Percentiles rank a stretch among this genome's conserved stretches.
Conservation (phyloP, 345 rosid genomes). For the Brassica carinata region DNA sequence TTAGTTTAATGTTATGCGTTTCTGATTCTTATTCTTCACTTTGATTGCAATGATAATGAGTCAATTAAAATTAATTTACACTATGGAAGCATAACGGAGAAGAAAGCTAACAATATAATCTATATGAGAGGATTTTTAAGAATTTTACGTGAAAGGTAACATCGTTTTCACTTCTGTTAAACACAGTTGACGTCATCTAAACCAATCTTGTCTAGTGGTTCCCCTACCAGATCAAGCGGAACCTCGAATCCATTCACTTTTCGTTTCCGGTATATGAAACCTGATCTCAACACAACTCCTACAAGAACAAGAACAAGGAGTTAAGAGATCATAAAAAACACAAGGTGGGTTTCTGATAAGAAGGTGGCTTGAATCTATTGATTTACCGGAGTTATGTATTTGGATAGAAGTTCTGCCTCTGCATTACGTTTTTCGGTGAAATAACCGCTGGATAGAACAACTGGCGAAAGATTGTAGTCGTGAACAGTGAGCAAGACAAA, state of each 20-base stretch:
- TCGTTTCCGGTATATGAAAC: conserved; percentile 80
- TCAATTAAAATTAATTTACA: no score
- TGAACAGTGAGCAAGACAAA: conserved; percentile 83
- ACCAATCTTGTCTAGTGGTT: conserved; percentile 67
- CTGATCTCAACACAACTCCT: conserved; percentile 89
- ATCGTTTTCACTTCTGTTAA: no score
- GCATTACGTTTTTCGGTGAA: conserved; percentile 89
- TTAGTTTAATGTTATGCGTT: no score
- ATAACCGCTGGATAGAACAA: conserved; percentile 74
- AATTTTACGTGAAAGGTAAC: no score
- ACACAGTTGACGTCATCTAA: no score
- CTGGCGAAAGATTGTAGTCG: conserved; percentile 85
- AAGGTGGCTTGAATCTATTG: background rate
- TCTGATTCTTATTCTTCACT: no score
- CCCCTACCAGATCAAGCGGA: conserved; percentile 78
- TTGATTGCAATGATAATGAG: no score
- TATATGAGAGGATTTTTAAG: no score
- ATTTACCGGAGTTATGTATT: conserved; percentile 75
- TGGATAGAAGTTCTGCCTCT: conserved; percentile 84
- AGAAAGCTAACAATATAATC: no score
- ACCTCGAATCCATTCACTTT: conserved; percentile 70
- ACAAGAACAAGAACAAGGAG: conserved; percentile 5
- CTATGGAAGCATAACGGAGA: no score
- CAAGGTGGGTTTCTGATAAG: background rate
- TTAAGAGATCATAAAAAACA: background rate